Base-by-base conservation (phyloP, 495 filamentous ascomycete genomes). In the Glonium stellatum region DNA sequence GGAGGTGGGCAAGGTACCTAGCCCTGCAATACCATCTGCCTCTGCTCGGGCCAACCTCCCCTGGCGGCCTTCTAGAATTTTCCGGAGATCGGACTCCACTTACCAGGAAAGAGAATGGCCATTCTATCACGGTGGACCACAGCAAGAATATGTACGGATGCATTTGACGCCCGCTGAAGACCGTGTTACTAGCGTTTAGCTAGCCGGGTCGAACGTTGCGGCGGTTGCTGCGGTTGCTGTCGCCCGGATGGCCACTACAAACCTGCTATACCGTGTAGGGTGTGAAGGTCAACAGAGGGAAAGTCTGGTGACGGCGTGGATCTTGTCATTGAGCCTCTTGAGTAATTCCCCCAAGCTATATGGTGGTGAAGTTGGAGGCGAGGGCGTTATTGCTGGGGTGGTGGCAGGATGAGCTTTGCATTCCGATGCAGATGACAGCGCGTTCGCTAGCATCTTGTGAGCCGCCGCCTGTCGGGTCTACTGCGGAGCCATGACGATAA, bases 41-140 rank as follows among this genome's bases (percentile, higher is more conserved):
- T 23, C 21, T 55, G 36, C 12, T 46, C 15, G 1, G 36, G 23
- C 27, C 11, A 34, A n/a, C n/a, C n/a, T n/a, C n/a, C 44, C 49
- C 56, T 47, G 22, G 25, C 41, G n/a, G 6, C 34, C 54, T 39
- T 25, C 18, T 49, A n/a, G 47, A 47, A 18, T 21, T 35, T 25
- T 35, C 25, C 34, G 21, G n/a, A 19, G 23, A 44, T 34, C 9
- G 25, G 49, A 50, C 11, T 25, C 19, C 3, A 19, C 57, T 54
- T 60, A 59, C 57, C 48, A 49, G 49, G 48, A 54, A 54, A 25
- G 31, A 46, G 48, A 37, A 44, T 5, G 35, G 50, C 25, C 47
- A 19, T 34, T 21, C 22, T 25, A 36, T 22, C 5, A 46, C 39
- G 19, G 39, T 42, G n/a, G 41, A 19, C 57, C 57, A 60, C 18